A percentile compares a stretch with the other conserved stretches of the same genome.
phyloP scores from a whole-genome alignment of 1,139 yeast species.

The Sporopachydermia cereana region DNA sequence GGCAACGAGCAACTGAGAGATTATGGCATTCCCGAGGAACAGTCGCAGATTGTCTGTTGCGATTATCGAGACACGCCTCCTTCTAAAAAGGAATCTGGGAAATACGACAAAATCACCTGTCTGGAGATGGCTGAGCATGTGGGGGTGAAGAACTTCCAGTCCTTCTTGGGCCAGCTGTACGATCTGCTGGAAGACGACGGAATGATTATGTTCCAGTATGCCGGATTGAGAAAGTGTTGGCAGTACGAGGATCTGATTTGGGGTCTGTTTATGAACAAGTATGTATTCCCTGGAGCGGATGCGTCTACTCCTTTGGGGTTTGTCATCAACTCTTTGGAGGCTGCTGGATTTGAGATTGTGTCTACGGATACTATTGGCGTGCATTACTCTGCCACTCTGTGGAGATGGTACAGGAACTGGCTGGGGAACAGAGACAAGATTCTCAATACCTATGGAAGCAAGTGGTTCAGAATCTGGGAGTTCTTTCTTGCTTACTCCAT shows the following conservation, averaged over 20 bases:
- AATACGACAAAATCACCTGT: conserved; percentile 81
- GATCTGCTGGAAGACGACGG: conserved; percentile 91
- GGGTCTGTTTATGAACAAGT: conserved; percentile 95
- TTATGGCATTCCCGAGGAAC: conserved; percentile 58
- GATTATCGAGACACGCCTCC: conserved; percentile 89
- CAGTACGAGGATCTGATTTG: conserved; percentile 89
- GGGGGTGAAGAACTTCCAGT: conserved; percentile 73
- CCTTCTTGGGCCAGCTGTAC: conserved; percentile 69
- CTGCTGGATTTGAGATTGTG: conserved; percentile 77
- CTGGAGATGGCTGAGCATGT: conserved; percentile 96
- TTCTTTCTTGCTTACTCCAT: conserved; percentile 74
- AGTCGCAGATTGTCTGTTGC: conserved; percentile 67
- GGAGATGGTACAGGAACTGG: conserved; percentile 98
- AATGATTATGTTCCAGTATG: conserved; percentile 73
- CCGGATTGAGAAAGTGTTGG: conserved; percentile 88
- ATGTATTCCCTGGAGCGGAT: conserved; percentile 96
- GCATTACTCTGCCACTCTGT: conserved; percentile 81
- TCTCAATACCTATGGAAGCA: conserved; percentile 69
- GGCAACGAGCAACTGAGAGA: conserved; percentile 60
- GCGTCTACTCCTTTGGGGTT: conserved; percentile 90
- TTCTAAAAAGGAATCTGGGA: conserved; percentile 43
- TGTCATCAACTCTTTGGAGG: conserved; percentile 67
- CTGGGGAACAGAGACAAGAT: conserved; percentile 69
- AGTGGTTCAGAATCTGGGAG: conserved; percentile 94
- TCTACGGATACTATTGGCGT: conserved; percentile 85